Base-by-base conservation (phyloP, 345 rosid species). In the Rhodamnia argentea region DNA sequence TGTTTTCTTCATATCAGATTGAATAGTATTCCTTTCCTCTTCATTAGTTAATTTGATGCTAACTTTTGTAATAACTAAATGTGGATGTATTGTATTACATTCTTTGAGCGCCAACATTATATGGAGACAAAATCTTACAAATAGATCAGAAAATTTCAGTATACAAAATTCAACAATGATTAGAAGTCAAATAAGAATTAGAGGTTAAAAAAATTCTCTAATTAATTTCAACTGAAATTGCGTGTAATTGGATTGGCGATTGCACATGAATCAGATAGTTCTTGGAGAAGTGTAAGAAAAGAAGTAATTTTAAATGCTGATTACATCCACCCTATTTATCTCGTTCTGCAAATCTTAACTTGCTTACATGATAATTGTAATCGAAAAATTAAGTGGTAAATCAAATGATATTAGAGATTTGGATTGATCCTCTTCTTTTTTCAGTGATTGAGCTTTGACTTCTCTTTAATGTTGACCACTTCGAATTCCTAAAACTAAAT, bases 111-210 rank as follows among this genome's bases (percentile, higher is more conserved):
- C 1, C 23, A 18, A 0, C 12, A 8, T 64, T 64, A 32, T 4
- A 13, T 32, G 44, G 23, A 32, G 24, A 64, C 7, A 16, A 32
- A 16, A 9, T 64, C 78, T 64, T 7, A 32, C 24, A 18, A 32
- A 8, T 37, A 9, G 1, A 4, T 64, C 0, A 64, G 44, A 64
- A 32, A 64, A 7, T 29, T 64, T 64, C 76, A 8, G 0, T 29
- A 32, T 32, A 16, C 44, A 0, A 16, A 32, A 32, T 4, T 16
- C 20, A 0, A 32, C 24, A 16, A 32, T 32, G 76, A 0, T 32
- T 16, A 4, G 24, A 32, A 32, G 76, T 16, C 7, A 32, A 29
- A 29, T 64, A 15, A 64, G 44, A 64, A 64, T 32, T 29, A 32
- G 44, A 32, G 76, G 3, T 16, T 13, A 64, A 16, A 27, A 32